Base-by-base conservation (phyloP, 2,329 filamentous ascomycete genomes). In the Spiromastix sp. region DNA sequence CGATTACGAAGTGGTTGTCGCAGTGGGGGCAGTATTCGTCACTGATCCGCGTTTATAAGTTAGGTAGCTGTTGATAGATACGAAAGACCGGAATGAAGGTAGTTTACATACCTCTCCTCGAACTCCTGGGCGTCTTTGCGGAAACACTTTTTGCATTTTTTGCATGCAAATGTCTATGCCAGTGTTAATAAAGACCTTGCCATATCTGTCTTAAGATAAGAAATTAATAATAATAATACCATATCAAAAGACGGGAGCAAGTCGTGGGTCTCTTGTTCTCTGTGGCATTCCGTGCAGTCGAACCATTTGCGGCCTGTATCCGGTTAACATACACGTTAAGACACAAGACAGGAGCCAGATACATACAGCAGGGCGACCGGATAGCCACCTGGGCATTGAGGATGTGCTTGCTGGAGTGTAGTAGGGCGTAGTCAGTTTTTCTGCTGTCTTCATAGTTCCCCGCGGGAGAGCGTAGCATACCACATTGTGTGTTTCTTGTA, bases 1-100 rank as follows among this genome's bases (percentile, higher is more conserved):
- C 87, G 44, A 98, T 70, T 25, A 98, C 82, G 55, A 87, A 98
- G 63, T 98, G 93, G 66, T 98, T 98, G 58, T 98, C 91, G 68
- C 91, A 98, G 66, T 95, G 85, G 15, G 91, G 93, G 68, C 91
- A 98, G 71, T 93, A 98, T 60, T 98, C 93, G 66, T 98, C 91
- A 57, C 84, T 75, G 13, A 17, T 29, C 11, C 11, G 10, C 9
- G n/a, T 8, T 4, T 29, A 9, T 15, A 9, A 8, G 7, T 29
- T 29, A n/a, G 10, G n/a, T 4, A 13, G 11, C 27, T 4, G 13
- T 4, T n/a, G 11, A 12, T 29, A n/a, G 13, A 11, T 11, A 24
- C 27, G 11, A 13, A 13, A 8, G 17, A 19, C 13, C 17, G 18
- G 22, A 30, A 20, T 29, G 8, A 4, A 29, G 4, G 8, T 29